phyloP scores from a whole-genome alignment of 2,329 filamentous ascomycete genomes.

The Cladosporium austrohemisphaericum region DNA sequence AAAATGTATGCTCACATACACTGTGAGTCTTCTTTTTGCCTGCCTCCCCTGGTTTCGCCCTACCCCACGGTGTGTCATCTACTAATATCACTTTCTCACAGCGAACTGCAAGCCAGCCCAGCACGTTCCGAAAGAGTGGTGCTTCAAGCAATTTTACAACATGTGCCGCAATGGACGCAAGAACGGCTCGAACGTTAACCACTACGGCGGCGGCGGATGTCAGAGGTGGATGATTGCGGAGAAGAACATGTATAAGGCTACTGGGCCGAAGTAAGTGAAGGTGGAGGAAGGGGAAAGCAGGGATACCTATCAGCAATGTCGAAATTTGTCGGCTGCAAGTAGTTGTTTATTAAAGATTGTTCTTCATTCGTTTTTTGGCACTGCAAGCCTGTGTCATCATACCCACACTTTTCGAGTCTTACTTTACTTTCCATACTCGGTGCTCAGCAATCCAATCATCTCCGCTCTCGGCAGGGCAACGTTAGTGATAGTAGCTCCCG shows the following conservation, averaged over 20 bases:
- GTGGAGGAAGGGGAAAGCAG: no score
- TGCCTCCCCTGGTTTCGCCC: background rate
- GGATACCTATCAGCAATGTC: no score
- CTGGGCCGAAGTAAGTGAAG: no score
- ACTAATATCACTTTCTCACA: background rate
- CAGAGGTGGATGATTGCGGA: background rate
- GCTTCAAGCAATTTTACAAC: constrained; percentile 12
- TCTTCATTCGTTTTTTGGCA: no score
- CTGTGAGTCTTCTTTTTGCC: background rate
- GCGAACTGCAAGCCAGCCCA: background rate
- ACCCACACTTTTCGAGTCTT: no score
- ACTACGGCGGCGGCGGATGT: background rate
- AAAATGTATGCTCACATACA: background rate
- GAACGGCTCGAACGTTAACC: background rate
- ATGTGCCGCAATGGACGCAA: constrained; percentile 8
- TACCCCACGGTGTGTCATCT: background rate
- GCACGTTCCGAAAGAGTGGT: background rate
- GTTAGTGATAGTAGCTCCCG: constrained; percentile 13
- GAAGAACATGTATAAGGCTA: no score
- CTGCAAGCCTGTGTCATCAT: no score
- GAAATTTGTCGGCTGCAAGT: no score
- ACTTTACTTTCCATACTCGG: constrained; percentile 8
- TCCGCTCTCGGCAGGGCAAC: constrained; percentile 2
- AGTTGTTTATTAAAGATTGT: no score
- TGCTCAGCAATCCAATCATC: constrained; percentile 8